Evolutionary conservation across 1,284 basidiomycete species (phyloP), one percentile per base, ranked within the genome.

Genomic region (Fistulinella staudtii): DNA sequence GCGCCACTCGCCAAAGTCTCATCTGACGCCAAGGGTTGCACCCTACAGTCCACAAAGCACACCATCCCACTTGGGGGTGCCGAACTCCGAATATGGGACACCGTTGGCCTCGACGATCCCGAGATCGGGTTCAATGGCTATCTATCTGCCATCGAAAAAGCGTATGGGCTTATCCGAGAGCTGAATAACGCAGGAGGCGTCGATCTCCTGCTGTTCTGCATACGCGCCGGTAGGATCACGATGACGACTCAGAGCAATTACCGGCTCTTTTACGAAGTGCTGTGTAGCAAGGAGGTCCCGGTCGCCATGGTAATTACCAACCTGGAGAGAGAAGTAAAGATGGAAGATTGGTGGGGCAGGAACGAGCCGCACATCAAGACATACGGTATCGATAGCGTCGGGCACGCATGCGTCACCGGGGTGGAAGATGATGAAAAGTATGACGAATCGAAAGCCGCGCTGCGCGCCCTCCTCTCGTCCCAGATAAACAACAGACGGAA

Each of bases 101-200:
- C 71, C 14, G 60, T 63, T 6, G 72, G 72, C 22, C 64, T 73
- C 8, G 57, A 71, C 35, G 70, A 74, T 43, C 65, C 65, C 23
- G 57, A 53, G 17, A 39, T 61, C 54, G 30, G 53, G 2, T 20
- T 67, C 55, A 48, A 59, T 41, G 38, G 60, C 44, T 50, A 62
- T 47, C 35, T 60, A 38, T 21, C 56, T 3, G 67, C 69, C 5
- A 58, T 73, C 43, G 57, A 59, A 27, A 57, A 67, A 10, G 63
- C 70, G 0, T 61, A 62, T 44, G 17, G 47, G 1, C 64, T 73
- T 43, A 52, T 74, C 39, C 50, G 47, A 9, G 56, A 53, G 5
- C 53, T 73, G 20, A 30, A 56, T 2, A 31, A 41, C 11, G 49
- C 46, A 9, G 65, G 56, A 1, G 68, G 69, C 1, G 44, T 72